Evolutionary conservation across 1,139 yeast genomes (phyloP).

Genomic region (Saccharomyces hybrid): DNA sequence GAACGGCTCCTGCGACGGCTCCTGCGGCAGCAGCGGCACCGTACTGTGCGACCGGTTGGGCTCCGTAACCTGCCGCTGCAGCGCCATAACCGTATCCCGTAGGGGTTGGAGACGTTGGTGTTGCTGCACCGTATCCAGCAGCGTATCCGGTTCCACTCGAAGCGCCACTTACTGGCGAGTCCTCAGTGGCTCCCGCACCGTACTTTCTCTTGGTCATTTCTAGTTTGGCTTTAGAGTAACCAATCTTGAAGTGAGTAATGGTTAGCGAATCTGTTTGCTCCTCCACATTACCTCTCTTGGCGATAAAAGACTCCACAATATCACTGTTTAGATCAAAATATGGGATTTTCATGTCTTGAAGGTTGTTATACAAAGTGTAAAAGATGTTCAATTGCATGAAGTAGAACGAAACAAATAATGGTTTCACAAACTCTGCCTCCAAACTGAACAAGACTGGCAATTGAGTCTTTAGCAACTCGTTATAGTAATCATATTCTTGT

Average conservation of each 20-base stretch:
- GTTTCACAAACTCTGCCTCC: slow-evolving; percentile 88
- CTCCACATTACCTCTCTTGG: slow-evolving; percentile 84
- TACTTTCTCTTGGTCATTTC: slow-evolving; percentile 76
- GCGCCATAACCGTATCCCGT: slow-evolving; percentile 16
- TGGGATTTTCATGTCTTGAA: slow-evolving; percentile 96
- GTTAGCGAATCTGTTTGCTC: slow-evolving; percentile 82
- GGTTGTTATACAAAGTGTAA: slow-evolving; percentile 79
- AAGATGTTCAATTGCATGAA: slow-evolving; percentile 97
- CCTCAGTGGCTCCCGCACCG: slow-evolving; percentile 38
- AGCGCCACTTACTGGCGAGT: slow-evolving; percentile 17
- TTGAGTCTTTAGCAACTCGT: slow-evolving; percentile 86
- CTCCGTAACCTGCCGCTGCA: slow-evolving; percentile 27
- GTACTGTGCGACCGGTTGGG: slow-evolving; percentile 5
- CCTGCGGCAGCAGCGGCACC: slow-evolving; percentile 5
- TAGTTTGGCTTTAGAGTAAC: slow-evolving; percentile 76
- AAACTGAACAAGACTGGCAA: slow-evolving; percentile 78
- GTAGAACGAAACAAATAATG: slow-evolving; percentile 87
- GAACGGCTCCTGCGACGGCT: background rate
- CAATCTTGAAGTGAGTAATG: slow-evolving; percentile 81
- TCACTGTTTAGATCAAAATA: slow-evolving; percentile 83
- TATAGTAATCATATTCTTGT: slow-evolving; percentile 92
- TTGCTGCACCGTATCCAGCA: slow-evolving; percentile 5
- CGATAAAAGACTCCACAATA: slow-evolving; percentile 68
- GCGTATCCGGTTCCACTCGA: slow-evolving; percentile 30
- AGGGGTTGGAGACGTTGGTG: slow-evolving; percentile 25